Base-by-base conservation (phyloP, 495 filamentous ascomycete species). In the Lindgomyces ingoldianus region DNA sequence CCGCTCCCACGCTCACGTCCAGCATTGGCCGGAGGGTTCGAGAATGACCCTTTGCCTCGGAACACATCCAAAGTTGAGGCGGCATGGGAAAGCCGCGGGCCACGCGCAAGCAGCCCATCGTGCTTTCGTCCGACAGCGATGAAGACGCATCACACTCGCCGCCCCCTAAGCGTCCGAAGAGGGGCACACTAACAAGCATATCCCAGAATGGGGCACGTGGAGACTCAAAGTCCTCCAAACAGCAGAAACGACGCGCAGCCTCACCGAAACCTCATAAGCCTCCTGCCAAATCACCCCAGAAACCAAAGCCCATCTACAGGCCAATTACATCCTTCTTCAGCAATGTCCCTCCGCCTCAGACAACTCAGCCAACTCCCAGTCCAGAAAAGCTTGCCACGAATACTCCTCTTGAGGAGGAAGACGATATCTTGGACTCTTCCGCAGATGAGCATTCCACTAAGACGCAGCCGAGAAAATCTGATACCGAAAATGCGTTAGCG, bases 51-150 rank as follows among this genome's bases (percentile, higher is more conserved):
- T 47, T 52, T 65, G 67, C 41, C 57, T 47, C 30, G 36, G 46
- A 3, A 1, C 21, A 27, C 29, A 19, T 12, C 18, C 44, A 52
- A 42, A 58, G 57, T 56, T 44, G 54, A 48, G 58, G 68, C 68
- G 62, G 72, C 53, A 77, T 77, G 75, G 73, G 56, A 21, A 70
- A 74, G 69, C 78, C 76, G 70, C 81, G 81, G 51, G 62, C 75
- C 14, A 77, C 82, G 57, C 77, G 80, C 65, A 80, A 79, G 62
- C 76, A 74, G 70, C 74, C 76, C 47, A 62, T 81, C 16, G 53
- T 77, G 50, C 36, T 77, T 16, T 77, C 77, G 22, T 81, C 78
- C 19, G 80, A 81, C 57, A 71, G 77, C 54, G 80, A 81, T 53
- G 67, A 72, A 22, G 57, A 68, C 14, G 63, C 9, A 6, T 46